These are phyloP conservation scores for Nymphaea colorata DNA, from an alignment of 164 flowering plant genomes.

Conservation along the genomic window DNA sequence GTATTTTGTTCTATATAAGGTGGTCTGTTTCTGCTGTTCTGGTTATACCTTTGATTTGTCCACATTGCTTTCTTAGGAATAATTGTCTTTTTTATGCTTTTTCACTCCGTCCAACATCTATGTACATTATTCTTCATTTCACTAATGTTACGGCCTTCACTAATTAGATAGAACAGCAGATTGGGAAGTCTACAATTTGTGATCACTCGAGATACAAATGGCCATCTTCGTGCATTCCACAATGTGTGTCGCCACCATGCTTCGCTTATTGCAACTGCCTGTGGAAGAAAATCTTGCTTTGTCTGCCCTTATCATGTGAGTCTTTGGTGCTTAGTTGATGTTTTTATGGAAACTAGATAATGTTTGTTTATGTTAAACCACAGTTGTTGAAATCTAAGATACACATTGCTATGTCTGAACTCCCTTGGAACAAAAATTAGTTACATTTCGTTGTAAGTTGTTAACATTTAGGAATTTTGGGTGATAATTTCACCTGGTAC, in stretches of 20 bases:
- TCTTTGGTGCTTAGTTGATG: conserved; percentile 4
- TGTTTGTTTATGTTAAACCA: background rate
- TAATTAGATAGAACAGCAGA: conserved; percentile 27
- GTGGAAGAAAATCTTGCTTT: conserved; percentile 73
- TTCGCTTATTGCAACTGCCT: conserved; percentile 63
- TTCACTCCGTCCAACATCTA: background rate
- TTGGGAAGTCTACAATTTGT: conserved; percentile 75
- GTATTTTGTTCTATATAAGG: too few species aligned
- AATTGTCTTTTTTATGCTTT: background rate
- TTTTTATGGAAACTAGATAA: background rate
- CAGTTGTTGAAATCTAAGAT: too few species aligned
- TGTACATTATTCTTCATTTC: too few species aligned
- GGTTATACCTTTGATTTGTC: too few species aligned
- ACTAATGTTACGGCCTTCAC: background rate
- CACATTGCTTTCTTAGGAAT: too few species aligned
- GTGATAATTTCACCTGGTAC: too few species aligned
- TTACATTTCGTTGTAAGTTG: too few species aligned
- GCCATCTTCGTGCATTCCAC: conserved; percentile 69
- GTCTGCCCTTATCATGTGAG: conserved; percentile 96
- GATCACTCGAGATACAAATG: conserved; percentile 62
- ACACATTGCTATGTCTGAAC: too few species aligned
- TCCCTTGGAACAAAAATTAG: too few species aligned
- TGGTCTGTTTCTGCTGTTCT: too few species aligned
- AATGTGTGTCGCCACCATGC: conserved; percentile 98
- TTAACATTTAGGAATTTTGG: too few species aligned